Conservation (phyloP, 2,329 filamentous ascomycete species). For the Calonectria pauciramosa region DNA sequence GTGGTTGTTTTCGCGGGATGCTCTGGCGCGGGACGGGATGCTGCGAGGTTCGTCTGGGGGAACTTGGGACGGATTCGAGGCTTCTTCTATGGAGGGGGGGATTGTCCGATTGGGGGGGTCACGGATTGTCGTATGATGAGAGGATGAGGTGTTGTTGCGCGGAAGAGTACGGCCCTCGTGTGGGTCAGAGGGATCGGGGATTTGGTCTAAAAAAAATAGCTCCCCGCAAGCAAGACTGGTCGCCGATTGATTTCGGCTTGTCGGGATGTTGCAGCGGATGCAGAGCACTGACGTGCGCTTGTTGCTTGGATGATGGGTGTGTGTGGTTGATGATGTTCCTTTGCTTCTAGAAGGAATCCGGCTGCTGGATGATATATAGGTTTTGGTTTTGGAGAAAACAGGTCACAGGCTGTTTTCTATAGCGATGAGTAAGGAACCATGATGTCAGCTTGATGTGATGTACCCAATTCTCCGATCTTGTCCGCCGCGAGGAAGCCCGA, state of each 20-base stretch:
- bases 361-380: not conserved
- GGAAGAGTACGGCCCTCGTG: conserved; percentile 5
- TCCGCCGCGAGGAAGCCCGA: conserved; percentile 45
- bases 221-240: conserved; percentile 15
- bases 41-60: conserved; percentile 15
- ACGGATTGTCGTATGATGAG: conserved; percentile 26
- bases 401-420: not conserved
- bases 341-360: conserved; percentile 2
- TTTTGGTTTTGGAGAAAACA: not conserved
- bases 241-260: conserved; percentile 20
- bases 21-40: not conserved
- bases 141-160: conserved; percentile 23
- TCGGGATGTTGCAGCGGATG: conserved; percentile 18
- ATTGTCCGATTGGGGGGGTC: not conserved
- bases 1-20: not conserved
- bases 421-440: conserved; percentile 13
- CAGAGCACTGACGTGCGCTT: conserved; percentile 2
- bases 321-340: not conserved
- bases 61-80: not conserved
- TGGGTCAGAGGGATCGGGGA: conserved; percentile 16
- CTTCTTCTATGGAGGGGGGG: conserved; percentile 17
- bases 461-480: conserved; percentile 35
- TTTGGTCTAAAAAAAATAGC: conserved; percentile 22
- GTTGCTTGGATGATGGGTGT: not conserved
- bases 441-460: conserved; percentile 41